Percentiles rank a stretch among this genome's conserved stretches.
phyloP scores from a whole-genome alignment of 805 yeast species.

The Komagataella kurtzmanii region DNA sequence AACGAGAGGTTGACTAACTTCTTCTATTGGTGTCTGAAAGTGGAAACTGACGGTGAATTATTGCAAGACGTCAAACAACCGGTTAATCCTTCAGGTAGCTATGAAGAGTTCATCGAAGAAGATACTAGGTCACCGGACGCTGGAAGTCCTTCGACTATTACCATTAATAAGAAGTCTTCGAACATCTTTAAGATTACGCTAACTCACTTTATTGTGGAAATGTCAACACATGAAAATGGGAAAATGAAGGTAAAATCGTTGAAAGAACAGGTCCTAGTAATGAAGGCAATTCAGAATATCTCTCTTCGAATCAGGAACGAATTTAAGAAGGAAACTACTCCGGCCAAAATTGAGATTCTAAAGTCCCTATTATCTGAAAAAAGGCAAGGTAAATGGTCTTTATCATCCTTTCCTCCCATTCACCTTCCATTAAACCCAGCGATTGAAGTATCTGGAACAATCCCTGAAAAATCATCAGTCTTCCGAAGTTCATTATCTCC shows the following conservation, averaged over 20 bases:
- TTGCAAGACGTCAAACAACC: conserved; percentile 1
- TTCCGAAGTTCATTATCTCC: conserved; percentile 91
- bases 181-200: conserved; percentile 14
- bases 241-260: conserved; percentile 14
- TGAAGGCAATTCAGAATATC: conserved; percentile 48
- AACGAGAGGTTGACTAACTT: conserved; percentile 64
- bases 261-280: conserved; percentile 49
- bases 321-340: conserved; percentile 58
- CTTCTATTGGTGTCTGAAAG: conserved; percentile 85
- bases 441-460: conserved; percentile 56
- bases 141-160: background rate
- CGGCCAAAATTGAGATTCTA: conserved; percentile 58
- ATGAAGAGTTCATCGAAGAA: background rate
- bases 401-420: conserved; percentile 34
- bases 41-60: conserved; percentile 62
- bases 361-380: conserved; percentile 41
- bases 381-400: conserved; percentile 18
- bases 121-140: conserved; percentile 8
- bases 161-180: background rate
- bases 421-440: conserved; percentile 79
- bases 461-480: conserved; percentile 71
- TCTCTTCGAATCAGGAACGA: conserved; percentile 49
- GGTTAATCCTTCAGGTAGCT: background rate
- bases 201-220: conserved; percentile 13
- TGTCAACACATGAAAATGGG: conserved; percentile 13